Base-by-base conservation (phyloP, 768 basidiomycete species). In the Gymnopilus junonius region DNA sequence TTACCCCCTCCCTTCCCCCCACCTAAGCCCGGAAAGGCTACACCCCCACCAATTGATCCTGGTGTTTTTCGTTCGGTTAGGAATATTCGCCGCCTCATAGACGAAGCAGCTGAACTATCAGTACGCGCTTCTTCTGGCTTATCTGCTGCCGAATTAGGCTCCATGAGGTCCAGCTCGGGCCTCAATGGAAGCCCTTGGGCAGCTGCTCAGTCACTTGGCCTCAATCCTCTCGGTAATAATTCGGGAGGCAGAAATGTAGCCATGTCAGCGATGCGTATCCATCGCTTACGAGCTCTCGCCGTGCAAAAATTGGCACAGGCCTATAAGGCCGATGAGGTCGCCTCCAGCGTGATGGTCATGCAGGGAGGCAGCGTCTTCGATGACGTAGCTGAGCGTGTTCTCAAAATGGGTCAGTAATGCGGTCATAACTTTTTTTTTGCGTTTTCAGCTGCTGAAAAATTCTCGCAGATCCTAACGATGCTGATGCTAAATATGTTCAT, bases 261-360 rank as follows among this genome's bases (percentile, higher is more conserved):
- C 34, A 95, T 96, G 93, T 93, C 90, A 32, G 88, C 93, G 0
- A 91, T 87, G 82, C 85, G 94, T 34, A 83, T 94, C 42, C 93
- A 95, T 71, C 82, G 93, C 55, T 75, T 96, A 45, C 79, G 94
- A 34, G 89, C 86, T 0, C 82, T 95, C 29, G 94, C 94, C 0
- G 92, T 96, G 20, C 91, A 94, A 75, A 94, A 93, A 73, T 80
- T 95, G 40, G 92, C 94, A 0, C 85, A 88, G 23, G 94, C 94
- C 4, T 96, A 96, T 70, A 87, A 88, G 72, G 83, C 87, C 11
- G 94, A 96, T 71, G 94, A 96, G 74, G 93, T 96, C 69, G 94
- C 94, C 1, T 92, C 92, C 0, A 94, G 92, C 70, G 94, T 96
- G 27, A 93, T 95, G 89, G 88, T 96, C 32, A 96, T 96, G 94